These are phyloP conservation scores for Mortierella sp. DNA, from an alignment of 371 early-diverging fungal species.

Conservation along the genomic window DNA sequence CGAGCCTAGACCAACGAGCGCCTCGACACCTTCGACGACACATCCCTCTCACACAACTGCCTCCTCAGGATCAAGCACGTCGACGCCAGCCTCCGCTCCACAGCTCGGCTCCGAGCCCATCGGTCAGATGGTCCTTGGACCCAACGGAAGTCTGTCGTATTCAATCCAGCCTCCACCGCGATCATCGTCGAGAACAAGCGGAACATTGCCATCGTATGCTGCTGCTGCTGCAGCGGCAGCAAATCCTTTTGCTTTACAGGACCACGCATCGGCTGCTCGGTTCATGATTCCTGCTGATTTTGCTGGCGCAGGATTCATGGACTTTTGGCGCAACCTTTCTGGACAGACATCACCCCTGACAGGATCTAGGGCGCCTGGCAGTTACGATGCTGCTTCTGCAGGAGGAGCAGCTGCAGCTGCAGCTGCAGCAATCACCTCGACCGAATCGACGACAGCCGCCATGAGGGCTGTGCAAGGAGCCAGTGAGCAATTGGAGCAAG, in stretches of 20 bases:
- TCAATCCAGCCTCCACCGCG: conserved; percentile 14
- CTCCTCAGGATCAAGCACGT: background rate
- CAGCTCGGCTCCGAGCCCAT: conserved; percentile 15
- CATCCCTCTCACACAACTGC: conserved; percentile 5
- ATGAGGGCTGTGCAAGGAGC: conserved; percentile 30
- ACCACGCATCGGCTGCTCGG: conserved; percentile 10
- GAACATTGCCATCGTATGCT: conserved; percentile 4
- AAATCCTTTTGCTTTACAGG: conserved; percentile 12
- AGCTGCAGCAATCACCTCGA: background rate
- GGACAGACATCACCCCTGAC: conserved; percentile 10
- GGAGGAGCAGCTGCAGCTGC: background rate
- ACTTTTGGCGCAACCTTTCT: conserved; percentile 27
- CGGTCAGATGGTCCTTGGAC: conserved; percentile 35
- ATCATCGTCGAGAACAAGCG: conserved; percentile 1
- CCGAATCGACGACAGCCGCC: conserved; percentile 36
- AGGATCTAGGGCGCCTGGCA: background rate
- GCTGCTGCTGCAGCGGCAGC: conserved; percentile 13
- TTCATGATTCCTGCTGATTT: conserved; percentile 22
- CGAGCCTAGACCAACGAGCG: background rate
- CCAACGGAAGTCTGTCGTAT: conserved; percentile 37
- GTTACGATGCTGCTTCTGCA: background rate
- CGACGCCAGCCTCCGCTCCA: background rate
- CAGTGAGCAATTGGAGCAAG: conserved; percentile 2
- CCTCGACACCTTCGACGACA: background rate
- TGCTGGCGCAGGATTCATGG: conserved; percentile 20